phyloP scores from a whole-genome alignment of 2,329 filamentous ascomycete genomes.

The Penicillium paneum region DNA sequence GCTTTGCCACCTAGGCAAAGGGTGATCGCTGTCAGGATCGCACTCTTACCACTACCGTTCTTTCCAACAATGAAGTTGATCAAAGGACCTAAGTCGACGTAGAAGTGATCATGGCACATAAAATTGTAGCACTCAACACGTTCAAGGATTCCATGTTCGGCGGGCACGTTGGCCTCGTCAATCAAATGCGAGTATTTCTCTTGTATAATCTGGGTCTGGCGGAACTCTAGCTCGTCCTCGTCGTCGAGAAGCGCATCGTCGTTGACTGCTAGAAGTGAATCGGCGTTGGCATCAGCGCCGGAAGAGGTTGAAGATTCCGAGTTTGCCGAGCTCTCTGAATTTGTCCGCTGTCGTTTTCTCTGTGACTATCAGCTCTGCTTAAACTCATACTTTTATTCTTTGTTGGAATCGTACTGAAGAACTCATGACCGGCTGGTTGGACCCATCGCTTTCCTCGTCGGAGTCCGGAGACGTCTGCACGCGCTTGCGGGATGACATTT shows the following conservation, averaged over 20 bases:
- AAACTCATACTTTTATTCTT: neutral
- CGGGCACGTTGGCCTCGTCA: constrained; percentile 66
- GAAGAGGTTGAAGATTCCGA: constrained; percentile 13
- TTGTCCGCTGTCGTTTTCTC: constrained; percentile 43
- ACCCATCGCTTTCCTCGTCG: constrained; percentile 30
- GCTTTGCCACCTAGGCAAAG: constrained; percentile 95
- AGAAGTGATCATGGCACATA: constrained; percentile 86
- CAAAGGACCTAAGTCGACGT: constrained; percentile 81
- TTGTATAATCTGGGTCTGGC: constrained; percentile 62
- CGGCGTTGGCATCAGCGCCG: constrained; percentile 15
- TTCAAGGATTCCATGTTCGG: constrained; percentile 83
- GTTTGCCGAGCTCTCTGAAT: neutral
- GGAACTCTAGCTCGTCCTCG: constrained; percentile 50
- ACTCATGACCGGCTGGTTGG: constrained; percentile 23
- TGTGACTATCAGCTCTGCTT: constrained; percentile 14
- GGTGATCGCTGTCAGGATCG: constrained; percentile 86
- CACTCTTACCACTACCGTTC: constrained; percentile 97
- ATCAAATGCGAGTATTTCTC: constrained; percentile 47
- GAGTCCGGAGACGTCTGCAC: constrained; percentile 30
- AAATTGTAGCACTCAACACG: constrained; percentile 86
- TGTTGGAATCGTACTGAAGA: constrained; percentile 28
- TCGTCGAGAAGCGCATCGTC: constrained; percentile 27
- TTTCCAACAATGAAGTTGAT: constrained; percentile 98
- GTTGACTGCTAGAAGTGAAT: constrained; percentile 16
- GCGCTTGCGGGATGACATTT: constrained; percentile 47